Conservation (phyloP, 2,329 filamentous ascomycete genomes). For the Neofusicoccum cordaticola region DNA sequence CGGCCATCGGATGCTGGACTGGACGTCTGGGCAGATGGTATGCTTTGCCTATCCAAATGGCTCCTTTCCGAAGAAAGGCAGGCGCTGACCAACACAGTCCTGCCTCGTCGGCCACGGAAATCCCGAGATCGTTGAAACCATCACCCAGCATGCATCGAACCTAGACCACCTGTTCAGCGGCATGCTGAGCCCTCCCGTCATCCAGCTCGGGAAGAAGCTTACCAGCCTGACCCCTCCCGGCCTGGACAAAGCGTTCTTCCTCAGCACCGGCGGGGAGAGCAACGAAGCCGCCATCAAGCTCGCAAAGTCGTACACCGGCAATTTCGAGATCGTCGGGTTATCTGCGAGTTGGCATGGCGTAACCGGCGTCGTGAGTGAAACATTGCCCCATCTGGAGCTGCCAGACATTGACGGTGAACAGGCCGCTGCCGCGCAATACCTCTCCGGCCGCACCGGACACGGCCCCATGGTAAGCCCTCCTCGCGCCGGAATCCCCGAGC, state of each 20-base stretch:
- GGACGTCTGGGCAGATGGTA: constrained; percentile 30
- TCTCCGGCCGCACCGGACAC: constrained; percentile 49
- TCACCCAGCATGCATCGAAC: constrained; percentile 27
- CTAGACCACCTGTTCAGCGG: constrained; percentile 36
- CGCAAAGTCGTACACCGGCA: constrained; percentile 62
- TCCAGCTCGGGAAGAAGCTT: constrained; percentile 30
- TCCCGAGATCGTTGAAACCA: constrained; percentile 32
- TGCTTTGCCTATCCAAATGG: background rate
- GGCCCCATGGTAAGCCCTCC: constrained; percentile 32
- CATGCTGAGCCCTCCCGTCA: constrained; percentile 36
- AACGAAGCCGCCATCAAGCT: constrained; percentile 63
- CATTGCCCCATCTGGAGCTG: background rate
- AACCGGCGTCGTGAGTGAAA: constrained; percentile 42
- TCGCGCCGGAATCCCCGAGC: too few relatives aligned
- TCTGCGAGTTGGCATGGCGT: constrained; percentile 61
- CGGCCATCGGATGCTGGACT: constrained; percentile 33
- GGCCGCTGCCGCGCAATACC: constrained; percentile 54
- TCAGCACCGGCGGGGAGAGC: constrained; percentile 34
- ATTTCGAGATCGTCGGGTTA: constrained; percentile 63
- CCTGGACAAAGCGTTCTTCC: constrained; percentile 34
- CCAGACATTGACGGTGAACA: background rate
- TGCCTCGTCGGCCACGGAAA: constrained; percentile 31
- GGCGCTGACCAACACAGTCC: constrained; percentile 1
- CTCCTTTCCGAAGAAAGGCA: background rate
- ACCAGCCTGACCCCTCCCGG: constrained; percentile 26